Evolutionary conservation across 169 alveolate genomes (phyloP), one percentile per base, ranked within the genome.

Genomic region (Blepharisma undulans): DNA sequence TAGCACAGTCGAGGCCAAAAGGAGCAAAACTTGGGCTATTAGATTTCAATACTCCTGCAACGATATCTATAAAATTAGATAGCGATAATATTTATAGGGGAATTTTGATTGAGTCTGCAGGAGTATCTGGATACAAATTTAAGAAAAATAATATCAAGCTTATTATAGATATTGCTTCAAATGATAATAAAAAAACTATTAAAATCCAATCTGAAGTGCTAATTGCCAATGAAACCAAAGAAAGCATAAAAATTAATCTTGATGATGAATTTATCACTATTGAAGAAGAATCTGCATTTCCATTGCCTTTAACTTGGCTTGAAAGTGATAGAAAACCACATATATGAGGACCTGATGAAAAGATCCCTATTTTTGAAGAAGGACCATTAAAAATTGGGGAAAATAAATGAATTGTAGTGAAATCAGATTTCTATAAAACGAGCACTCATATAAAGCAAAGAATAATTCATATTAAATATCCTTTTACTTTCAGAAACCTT

Each of bases 281-380:
- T 78, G 60, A 78, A 0, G 18, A 59, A 29, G 29, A 36, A 7
- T 21, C 29, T 2, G 86, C 86, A 21, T 29, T 21, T 34, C 34
- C 89, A 34, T 82, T 82, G n/a, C 89, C 89, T 7, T 82, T 82
- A 59, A 82, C 14, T 16, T 82, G 89, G 89, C 21, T 34, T 4
- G 72, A 21, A 36, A 59, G n/a, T 60, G 74, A 82, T 14, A 82
- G 10, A 0, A 16, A 22, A 8, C 33, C 89, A 22, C 19, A 32
- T 21, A 4, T 78, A 0, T 14, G 66, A 14, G 34, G 60, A 18
- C 0, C 18, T 7, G 33, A 59, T 0, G n/a, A 30, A 10, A 21
- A 72, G 19, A 72, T 48, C 10, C 14, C 84, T 6, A 1, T 82
- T 0, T 59, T n/a, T 22, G 27, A 82, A 21, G 48, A 59, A 25